phyloP scores from a whole-genome alignment of 805 yeast genomes.

The Lipomyces starkeyi region DNA sequence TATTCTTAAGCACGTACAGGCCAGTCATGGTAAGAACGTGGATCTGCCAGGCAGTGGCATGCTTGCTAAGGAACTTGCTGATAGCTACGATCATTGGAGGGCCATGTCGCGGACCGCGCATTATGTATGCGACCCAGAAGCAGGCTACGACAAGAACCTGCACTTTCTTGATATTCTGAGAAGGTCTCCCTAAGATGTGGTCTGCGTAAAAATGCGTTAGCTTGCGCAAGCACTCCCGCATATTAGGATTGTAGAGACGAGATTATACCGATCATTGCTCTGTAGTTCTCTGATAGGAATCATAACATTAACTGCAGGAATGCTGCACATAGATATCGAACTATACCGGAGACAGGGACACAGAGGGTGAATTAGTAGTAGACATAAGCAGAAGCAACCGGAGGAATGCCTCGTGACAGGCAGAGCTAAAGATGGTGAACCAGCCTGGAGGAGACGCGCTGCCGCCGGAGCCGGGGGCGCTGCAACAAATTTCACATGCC shows the following conservation, averaged over 20 bases:
- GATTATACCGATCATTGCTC: neutral
- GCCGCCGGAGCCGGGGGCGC: no score
- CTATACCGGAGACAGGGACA: neutral
- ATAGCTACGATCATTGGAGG: conserved; percentile 36
- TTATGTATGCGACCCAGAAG: conserved; percentile 40
- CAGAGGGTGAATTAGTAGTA: neutral
- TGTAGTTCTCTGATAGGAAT: neutral
- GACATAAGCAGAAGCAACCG: neutral
- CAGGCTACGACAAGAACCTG: conserved; percentile 40
- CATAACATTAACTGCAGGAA: conserved; percentile 3
- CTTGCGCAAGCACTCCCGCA: neutral
- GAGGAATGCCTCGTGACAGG: no score
- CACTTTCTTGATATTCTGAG: conserved; percentile 40
- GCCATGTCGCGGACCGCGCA: conserved; percentile 42
- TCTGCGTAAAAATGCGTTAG: conserved; percentile 21
- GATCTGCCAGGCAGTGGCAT: conserved; percentile 44
- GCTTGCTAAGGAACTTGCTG: conserved; percentile 33
- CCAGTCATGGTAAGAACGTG: conserved; percentile 42
- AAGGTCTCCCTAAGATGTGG: conserved; percentile 43
- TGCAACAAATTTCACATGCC: no score
- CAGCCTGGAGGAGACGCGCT: no score
- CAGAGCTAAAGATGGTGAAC: no score
- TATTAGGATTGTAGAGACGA: neutral
- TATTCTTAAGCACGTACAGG: conserved; percentile 42
- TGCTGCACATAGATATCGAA: neutral